Percentiles rank a stretch among this genome's conserved stretches.
These are phyloP conservation scores for Stropharia rugosoannulata DNA, from an alignment of 768 basidiomycete species.

Conservation along the genomic window DNA sequence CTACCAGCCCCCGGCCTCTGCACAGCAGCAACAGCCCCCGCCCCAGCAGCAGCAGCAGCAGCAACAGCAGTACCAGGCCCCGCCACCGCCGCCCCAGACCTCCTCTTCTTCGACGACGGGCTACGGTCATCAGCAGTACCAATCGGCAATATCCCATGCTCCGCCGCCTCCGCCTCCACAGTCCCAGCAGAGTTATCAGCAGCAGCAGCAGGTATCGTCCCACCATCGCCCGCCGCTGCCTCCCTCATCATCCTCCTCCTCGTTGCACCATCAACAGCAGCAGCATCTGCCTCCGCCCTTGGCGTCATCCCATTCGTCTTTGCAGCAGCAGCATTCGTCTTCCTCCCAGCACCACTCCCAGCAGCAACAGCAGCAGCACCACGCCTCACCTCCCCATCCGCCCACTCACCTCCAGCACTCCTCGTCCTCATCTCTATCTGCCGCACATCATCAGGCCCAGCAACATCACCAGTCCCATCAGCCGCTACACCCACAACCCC, in stretches of 20 bases:
- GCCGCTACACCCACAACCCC: slow-evolving; percentile 7
- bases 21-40: slow-evolving; percentile 1
- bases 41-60: slow-evolving; percentile 6
- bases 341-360: slow-evolving; percentile 1
- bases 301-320: slow-evolving; percentile 4
- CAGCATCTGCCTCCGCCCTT: slow-evolving; percentile 7
- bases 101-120: slow-evolving; percentile 3
- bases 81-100: not conserved
- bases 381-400: too few relatives aligned
- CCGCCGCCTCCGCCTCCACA: slow-evolving; percentile 4
- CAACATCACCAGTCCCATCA: slow-evolving; percentile 7
- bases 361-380: not conserved
- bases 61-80: slow-evolving; percentile 5
- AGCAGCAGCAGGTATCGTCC: slow-evolving; percentile 8
- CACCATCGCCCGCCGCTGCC: slow-evolving; percentile 14
- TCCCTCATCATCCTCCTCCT: slow-evolving; percentile 1
- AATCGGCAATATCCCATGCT: slow-evolving; percentile 3
- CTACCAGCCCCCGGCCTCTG: too few relatives aligned
- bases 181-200: slow-evolving; percentile 12
- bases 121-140: slow-evolving; percentile 7
- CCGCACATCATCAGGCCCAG: slow-evolving; percentile 9
- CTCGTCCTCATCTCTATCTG: not conserved
- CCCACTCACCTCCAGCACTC: not conserved
- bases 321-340: not conserved
- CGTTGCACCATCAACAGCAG: slow-evolving; percentile 7